Percentiles rank a stretch among this genome's conserved stretches.
Evolutionary conservation across 2,329 filamentous ascomycete genomes (phyloP).

Genomic region (Chaetomium sp.): DNA sequence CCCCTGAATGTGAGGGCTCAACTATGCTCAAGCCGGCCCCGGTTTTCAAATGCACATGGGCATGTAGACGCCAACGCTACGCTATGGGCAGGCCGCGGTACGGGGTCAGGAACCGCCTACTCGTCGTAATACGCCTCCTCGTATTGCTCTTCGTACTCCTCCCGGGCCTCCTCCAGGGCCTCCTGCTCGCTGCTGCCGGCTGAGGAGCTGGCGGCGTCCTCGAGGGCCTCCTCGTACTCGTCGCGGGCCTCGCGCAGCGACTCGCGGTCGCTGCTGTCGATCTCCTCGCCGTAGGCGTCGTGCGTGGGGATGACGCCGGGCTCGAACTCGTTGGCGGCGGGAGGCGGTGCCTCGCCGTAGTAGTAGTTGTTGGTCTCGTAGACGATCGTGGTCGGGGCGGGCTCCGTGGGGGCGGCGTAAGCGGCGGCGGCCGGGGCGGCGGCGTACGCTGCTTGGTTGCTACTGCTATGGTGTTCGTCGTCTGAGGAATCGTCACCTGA

Average conservation of each 20-base stretch:
- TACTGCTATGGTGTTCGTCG: slow-evolving; percentile 25
- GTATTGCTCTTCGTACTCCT: slow-evolving; percentile 33
- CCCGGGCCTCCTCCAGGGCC: slow-evolving; percentile 30
- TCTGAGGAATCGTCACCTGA: slow-evolving; percentile 25
- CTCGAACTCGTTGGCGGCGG: not conserved
- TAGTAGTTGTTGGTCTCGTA: slow-evolving; percentile 32
- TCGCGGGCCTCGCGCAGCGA: slow-evolving; percentile 52
- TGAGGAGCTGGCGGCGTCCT: slow-evolving; percentile 27
- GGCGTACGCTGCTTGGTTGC: slow-evolving; percentile 7
- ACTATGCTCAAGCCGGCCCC: not conserved
- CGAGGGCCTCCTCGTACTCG: slow-evolving; percentile 43
- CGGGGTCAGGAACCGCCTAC: not conserved
- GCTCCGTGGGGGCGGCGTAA: too few relatives aligned
- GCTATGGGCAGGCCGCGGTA: not conserved
- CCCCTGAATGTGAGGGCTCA: not conserved
- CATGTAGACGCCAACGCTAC: not conserved
- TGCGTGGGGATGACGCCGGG: slow-evolving; percentile 30
- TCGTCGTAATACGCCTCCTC: slow-evolving; percentile 27
- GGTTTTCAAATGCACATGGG: not conserved
- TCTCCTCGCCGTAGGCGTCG: slow-evolving; percentile 44
- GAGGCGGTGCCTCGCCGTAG: slow-evolving; percentile 19
- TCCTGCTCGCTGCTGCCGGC: slow-evolving; percentile 35
- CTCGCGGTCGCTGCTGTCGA: slow-evolving; percentile 46
- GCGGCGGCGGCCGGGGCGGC: too few relatives aligned
- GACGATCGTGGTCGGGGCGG: slow-evolving; percentile 1